phyloP scores from a whole-genome alignment of 139 green algal genomes.

The Diplosphaera chodatii region DNA sequence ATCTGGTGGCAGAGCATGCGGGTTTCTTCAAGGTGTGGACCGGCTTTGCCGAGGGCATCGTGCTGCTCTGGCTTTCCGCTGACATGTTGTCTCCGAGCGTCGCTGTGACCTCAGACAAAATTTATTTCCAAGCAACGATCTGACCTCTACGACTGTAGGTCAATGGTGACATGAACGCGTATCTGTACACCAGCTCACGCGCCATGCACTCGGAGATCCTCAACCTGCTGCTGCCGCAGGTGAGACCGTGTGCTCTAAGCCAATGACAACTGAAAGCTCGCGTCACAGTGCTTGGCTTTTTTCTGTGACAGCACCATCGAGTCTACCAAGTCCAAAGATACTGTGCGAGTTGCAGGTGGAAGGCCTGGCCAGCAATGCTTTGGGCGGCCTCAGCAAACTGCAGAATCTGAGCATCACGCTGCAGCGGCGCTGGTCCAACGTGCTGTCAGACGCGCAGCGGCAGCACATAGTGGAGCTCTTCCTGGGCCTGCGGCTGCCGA shows the following conservation, averaged over 20 bases:
- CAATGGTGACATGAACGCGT: slow-evolving; percentile 91
- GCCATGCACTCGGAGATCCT: slow-evolving; percentile 85
- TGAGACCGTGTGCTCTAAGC: no score
- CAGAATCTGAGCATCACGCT: slow-evolving; percentile 63
- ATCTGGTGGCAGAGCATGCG: slow-evolving; percentile 54
- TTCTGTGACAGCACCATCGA: no score
- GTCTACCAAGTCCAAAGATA: no score
- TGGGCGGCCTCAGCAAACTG: slow-evolving; percentile 38
- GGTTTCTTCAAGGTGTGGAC: slow-evolving; percentile 39
- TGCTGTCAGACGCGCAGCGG: slow-evolving; percentile 37
- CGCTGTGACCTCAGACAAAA: no score
- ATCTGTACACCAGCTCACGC: slow-evolving; percentile 83
- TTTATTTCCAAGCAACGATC: no score
- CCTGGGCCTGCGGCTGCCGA: slow-evolving; percentile 58
- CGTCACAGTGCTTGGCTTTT: no score
- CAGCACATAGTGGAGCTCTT: slow-evolving; percentile 72
- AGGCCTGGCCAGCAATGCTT: slow-evolving; percentile 3
- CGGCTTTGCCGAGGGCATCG: no score
- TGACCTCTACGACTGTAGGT: no score
- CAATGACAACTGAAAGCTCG: no score
- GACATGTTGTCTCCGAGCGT: no score
- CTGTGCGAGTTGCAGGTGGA: neutral
- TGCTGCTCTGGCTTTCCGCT: no score
- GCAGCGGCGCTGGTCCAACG: slow-evolving; percentile 70
- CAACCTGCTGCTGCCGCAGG: slow-evolving; percentile 62